Evolutionary conservation across 2,329 filamentous ascomycete species (phyloP).

Genomic region (Chrysoporthe deuterocubensis): DNA sequence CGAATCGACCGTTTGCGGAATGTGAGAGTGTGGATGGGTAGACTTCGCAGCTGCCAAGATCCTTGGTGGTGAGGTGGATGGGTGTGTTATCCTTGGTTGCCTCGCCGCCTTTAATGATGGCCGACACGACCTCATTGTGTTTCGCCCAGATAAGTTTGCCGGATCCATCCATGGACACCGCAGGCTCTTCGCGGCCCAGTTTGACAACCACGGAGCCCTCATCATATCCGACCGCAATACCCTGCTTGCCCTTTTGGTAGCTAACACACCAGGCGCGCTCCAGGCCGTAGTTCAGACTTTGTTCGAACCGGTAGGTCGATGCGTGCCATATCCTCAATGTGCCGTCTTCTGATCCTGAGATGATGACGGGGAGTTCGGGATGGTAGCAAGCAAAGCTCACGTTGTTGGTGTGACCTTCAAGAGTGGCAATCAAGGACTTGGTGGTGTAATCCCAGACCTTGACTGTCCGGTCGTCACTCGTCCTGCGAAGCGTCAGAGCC

Average conservation of each 20-base stretch:
- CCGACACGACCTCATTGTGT: slow-evolving; percentile 92
- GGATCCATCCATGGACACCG: slow-evolving; percentile 94
- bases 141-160: slow-evolving; percentile 96
- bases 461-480: slow-evolving; percentile 67
- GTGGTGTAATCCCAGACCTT: slow-evolving; percentile 99
- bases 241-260: slow-evolving; percentile 93
- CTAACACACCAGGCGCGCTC: slow-evolving; percentile 98
- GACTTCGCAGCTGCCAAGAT: slow-evolving; percentile 93
- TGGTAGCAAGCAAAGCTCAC: slow-evolving; percentile 98
- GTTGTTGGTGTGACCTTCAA: slow-evolving; percentile 97
- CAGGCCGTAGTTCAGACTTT: slow-evolving; percentile 92
- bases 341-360: slow-evolving; percentile 96
- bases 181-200: slow-evolving; percentile 95
- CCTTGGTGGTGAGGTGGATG: slow-evolving; percentile 86
- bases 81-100: slow-evolving; percentile 88
- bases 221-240: slow-evolving; percentile 93
- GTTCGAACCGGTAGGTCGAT: slow-evolving; percentile 94
- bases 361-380: slow-evolving; percentile 93
- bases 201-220: slow-evolving; percentile 98
- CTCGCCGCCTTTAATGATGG: slow-evolving; percentile 91
- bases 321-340: slow-evolving; percentile 99
- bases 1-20: slow-evolving; percentile 88
- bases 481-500: slow-evolving; percentile 8
- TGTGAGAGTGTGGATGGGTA: slow-evolving; percentile 94
- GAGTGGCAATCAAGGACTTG: slow-evolving; percentile 92